phyloP scores from a whole-genome alignment of 768 basidiomycete species.

The Tylopilus vinaceipallidus region DNA sequence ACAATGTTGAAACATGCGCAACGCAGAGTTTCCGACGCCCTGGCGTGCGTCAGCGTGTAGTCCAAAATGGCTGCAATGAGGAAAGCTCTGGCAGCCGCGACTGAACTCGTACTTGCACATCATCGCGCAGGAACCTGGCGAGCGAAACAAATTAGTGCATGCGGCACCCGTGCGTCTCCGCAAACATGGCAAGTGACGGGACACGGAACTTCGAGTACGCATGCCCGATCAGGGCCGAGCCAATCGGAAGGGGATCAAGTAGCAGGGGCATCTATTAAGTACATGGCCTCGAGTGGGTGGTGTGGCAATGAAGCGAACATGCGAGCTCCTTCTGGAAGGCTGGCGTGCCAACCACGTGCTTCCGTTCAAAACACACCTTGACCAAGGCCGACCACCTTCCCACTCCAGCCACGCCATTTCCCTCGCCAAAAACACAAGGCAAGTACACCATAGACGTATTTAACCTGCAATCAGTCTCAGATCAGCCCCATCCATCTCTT shows the following conservation, averaged over 20 bases:
- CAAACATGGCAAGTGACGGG: not conserved
- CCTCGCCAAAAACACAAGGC: slow-evolving; percentile 31
- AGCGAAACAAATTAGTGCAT: not conserved
- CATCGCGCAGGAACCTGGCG: not conserved
- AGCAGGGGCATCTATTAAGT: too few species aligned
- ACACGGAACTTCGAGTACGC: slow-evolving; percentile 1
- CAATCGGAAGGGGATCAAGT: not conserved
- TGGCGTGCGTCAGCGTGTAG: too few species aligned
- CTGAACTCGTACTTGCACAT: not conserved
- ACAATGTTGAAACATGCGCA: too few species aligned
- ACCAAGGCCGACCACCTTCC: slow-evolving; percentile 11
- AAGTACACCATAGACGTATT: slow-evolving; percentile 19
- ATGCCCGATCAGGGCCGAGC: not conserved
- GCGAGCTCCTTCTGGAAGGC: slow-evolving; percentile 1
- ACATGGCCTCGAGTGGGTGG: slow-evolving; percentile 1
- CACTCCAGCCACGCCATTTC: slow-evolving; percentile 13
- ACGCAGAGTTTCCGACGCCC: too few species aligned
- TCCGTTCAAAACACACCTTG: slow-evolving; percentile 19
- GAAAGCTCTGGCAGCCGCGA: not conserved
- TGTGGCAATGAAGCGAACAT: slow-evolving; percentile 5
- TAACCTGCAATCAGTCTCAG: slow-evolving; percentile 18
- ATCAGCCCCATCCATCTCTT: not conserved
- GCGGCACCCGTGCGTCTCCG: not conserved
- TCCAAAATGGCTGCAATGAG: too few species aligned
- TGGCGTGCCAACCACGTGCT: slow-evolving; percentile 13